Evolutionary conservation across 176 grass and related monocot species (phyloP).

Genomic region (Bonia amplexicaulis): DNA sequence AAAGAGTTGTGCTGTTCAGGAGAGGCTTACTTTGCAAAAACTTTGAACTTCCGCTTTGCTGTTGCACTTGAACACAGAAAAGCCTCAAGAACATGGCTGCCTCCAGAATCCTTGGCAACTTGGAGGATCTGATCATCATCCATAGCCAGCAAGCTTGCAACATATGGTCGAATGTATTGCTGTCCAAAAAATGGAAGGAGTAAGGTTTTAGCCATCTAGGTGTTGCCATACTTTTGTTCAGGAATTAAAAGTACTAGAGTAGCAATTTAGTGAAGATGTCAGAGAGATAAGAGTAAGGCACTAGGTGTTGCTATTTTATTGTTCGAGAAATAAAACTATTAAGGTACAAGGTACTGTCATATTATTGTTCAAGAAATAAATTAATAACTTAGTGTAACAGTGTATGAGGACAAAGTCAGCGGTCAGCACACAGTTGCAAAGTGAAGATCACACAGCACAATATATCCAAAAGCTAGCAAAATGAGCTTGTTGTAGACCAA

Average conservation of each 20-base stretch:
- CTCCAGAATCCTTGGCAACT: constrained; percentile 79
- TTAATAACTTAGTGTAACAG: neutral
- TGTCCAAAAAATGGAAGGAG: constrained; percentile 31
- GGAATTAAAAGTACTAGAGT: neutral
- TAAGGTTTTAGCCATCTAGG: neutral
- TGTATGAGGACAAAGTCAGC: neutral
- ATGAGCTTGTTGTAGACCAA: neutral
- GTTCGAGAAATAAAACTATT: constrained; percentile 19
- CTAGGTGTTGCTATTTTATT: neutral
- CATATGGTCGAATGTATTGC: constrained; percentile 79
- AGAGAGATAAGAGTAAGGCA: neutral
- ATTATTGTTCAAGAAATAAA: constrained; percentile 14
- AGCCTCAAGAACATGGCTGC: constrained; percentile 77
- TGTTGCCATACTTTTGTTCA: neutral
- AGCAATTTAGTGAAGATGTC: constrained; percentile 7
- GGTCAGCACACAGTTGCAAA: neutral
- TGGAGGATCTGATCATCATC: constrained; percentile 53
- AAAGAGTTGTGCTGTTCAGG: constrained; percentile 9
- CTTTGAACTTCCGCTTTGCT: constrained; percentile 72
- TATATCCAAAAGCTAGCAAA: neutral
- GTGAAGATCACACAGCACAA: neutral
- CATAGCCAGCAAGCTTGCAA: constrained; percentile 65
- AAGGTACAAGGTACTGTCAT: neutral
- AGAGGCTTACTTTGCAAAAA: constrained; percentile 80
- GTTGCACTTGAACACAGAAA: constrained; percentile 79